phyloP scores from a whole-genome alignment of 345 rosid genomes.

The Chamaenerion angustifolium region DNA sequence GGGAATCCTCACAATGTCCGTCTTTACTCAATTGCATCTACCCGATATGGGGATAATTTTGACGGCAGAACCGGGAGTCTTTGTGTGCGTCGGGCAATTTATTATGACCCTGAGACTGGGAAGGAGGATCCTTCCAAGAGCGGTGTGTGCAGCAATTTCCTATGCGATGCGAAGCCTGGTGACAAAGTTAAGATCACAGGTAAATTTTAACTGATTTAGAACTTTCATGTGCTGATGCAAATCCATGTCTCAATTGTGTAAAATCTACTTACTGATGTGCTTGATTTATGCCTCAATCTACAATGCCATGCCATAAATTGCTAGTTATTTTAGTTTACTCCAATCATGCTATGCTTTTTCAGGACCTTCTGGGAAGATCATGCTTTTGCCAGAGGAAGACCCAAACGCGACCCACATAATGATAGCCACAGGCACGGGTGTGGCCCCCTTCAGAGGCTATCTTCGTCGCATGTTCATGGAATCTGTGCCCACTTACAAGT shows the following conservation, averaged over 20 bases:
- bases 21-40: constrained; percentile 92
- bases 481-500: constrained; percentile 58
- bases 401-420: constrained; percentile 84
- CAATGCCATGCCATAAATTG: neutral
- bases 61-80: constrained; percentile 86
- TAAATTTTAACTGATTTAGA: constrained; percentile 9
- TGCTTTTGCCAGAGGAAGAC: constrained; percentile 91
- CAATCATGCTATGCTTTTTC: constrained; percentile 12
- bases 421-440: constrained; percentile 96
- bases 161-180: constrained; percentile 85
- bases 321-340: no score
- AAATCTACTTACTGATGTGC: neutral
- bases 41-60: constrained; percentile 84
- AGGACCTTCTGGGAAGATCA: constrained; percentile 95
- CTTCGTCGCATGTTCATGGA: constrained; percentile 98
- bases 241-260: no score
- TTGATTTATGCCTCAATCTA: neutral
- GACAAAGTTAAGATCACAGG: constrained; percentile 84
- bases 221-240: neutral
- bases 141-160: constrained; percentile 88
- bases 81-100: constrained; percentile 94
- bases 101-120: constrained; percentile 85
- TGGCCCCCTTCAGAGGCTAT: constrained; percentile 90
- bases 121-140: constrained; percentile 82
- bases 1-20: constrained; percentile 83